Conservation (phyloP, 495 filamentous ascomycete species). For the Penicillium flavigenum region DNA sequence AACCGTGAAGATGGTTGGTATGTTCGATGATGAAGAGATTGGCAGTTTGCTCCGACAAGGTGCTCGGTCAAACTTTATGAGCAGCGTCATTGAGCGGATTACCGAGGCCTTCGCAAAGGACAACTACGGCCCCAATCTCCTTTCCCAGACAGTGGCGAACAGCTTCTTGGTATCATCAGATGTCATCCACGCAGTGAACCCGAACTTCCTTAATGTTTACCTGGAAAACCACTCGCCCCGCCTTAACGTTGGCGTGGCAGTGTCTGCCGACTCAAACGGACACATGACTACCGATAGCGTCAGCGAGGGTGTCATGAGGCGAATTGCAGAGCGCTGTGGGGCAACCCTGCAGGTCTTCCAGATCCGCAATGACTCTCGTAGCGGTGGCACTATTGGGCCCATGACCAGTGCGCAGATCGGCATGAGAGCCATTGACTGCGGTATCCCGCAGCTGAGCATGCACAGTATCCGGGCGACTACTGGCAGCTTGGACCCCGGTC, state of each 20-base stretch:
- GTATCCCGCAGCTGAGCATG: constrained; percentile 92
- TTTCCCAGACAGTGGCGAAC: constrained; percentile 85
- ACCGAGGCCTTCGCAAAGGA: constrained; percentile 63
- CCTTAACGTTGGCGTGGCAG: constrained; percentile 84
- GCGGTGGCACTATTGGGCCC: constrained; percentile 92
- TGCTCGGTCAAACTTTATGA: constrained; percentile 83
- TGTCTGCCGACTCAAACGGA: constrained; percentile 84
- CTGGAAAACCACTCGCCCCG: constrained; percentile 81
- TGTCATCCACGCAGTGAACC: constrained; percentile 92
- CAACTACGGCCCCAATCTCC: constrained; percentile 60
- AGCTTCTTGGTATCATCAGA: constrained; percentile 92
- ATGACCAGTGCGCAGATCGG: constrained; percentile 82
- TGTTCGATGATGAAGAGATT: constrained; percentile 97
- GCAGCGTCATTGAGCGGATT: constrained; percentile 73
- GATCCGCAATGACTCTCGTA: constrained; percentile 86
- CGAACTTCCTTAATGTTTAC: constrained; percentile 82
- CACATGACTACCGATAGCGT: constrained; percentile 91
- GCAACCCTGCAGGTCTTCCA: constrained; percentile 84
- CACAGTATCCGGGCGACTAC: constrained; percentile 91
- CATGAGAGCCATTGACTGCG: constrained; percentile 82
- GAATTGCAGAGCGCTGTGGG: constrained; percentile 67
- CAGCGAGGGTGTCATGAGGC: constrained; percentile 70
- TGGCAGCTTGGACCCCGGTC: constrained; percentile 79
- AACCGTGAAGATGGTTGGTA: constrained; percentile 78
- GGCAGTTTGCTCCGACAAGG: constrained; percentile 88